These are phyloP conservation scores for Rhodotorula sp. DNA, from an alignment of 1,284 basidiomycete species.

Conservation along the genomic window DNA sequence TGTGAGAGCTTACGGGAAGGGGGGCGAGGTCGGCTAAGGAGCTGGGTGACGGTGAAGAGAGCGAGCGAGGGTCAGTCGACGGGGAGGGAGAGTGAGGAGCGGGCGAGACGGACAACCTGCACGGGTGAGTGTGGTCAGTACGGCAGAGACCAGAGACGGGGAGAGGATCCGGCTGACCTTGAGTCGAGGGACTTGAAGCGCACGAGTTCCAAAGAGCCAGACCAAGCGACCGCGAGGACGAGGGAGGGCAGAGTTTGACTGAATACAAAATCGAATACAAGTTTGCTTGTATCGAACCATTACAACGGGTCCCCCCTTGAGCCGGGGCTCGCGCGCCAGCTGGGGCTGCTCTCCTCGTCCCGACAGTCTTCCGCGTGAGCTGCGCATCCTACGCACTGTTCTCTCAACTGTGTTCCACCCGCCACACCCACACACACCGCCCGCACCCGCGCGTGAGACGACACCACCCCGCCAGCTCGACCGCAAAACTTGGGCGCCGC, in stretches of 20 bases:
- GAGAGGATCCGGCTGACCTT: background rate
- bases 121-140: background rate
- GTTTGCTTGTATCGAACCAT: too few relatives aligned
- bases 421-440: background rate
- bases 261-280: too few relatives aligned
- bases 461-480: background rate
- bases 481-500: background rate
- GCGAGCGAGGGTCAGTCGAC: background rate
- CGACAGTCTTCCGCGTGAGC: slow-evolving; percentile 12
- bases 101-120: too few relatives aligned
- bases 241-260: background rate
- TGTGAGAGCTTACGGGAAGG: slow-evolving; percentile 9
- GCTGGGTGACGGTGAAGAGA: background rate
- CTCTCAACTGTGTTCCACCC: background rate
- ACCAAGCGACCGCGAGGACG: background rate
- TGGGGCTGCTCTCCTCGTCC: slow-evolving; percentile 3
- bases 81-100: background rate
- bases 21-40: slow-evolving; percentile 4
- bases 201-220: slow-evolving; percentile 5
- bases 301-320: background rate
- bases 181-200: slow-evolving; percentile 10
- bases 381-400: background rate
- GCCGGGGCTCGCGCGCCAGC: background rate
- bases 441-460: background rate
- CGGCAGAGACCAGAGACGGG: background rate